Evolutionary conservation across 2,329 filamentous ascomycete species (phyloP), one percentile per base, ranked within the genome.

Genomic region (Colletotrichum musae): DNA sequence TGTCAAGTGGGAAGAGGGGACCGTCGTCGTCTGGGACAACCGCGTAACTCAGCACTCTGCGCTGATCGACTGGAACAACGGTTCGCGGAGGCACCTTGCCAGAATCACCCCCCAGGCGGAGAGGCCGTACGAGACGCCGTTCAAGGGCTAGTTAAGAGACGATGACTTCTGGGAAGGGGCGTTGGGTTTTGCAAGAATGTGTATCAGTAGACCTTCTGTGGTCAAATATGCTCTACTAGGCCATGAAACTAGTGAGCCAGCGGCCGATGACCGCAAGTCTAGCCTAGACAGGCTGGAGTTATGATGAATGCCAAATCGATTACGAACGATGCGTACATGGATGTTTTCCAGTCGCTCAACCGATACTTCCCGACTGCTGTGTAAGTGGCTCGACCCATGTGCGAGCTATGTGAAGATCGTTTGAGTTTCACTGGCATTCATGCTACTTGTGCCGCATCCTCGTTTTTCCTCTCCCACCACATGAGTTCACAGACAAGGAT

Each of bases 1-100:
- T 39, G 64, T 70, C 13, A 70, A 70, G 68, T 70, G 68, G 68
- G 68, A 70, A 16, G 68, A 70, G 47, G 58, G 64, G 2, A 70
- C 68, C 12, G 68, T 70, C 7, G 68, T 70, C 24, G 68, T 70
- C 13, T 70, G 68, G 64, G 68, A 70, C 24, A 70, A 70, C 41
- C 65, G 68, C 9, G 68, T 70, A 3, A 70, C 68, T 3, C 68
- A 70, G 24, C 68, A 70, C 58, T 70, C 68, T 13, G 68, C 68
- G 7, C 47, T 70, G 7, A 45, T 70, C 47, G 68, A 70, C 58
- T 70, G 68, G 68, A 68, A 70, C 47, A 64, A 70, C 53, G 68
- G 68, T 4, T 68, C 64, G 16, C 43, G 68, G 24, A 70, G 68
- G 41, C 68, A 70, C 50, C 54, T 70, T 45, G 68, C 68, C 6